Base-by-base conservation (phyloP, 1,139 yeast species). In the Scheffersomyces titani region DNA sequence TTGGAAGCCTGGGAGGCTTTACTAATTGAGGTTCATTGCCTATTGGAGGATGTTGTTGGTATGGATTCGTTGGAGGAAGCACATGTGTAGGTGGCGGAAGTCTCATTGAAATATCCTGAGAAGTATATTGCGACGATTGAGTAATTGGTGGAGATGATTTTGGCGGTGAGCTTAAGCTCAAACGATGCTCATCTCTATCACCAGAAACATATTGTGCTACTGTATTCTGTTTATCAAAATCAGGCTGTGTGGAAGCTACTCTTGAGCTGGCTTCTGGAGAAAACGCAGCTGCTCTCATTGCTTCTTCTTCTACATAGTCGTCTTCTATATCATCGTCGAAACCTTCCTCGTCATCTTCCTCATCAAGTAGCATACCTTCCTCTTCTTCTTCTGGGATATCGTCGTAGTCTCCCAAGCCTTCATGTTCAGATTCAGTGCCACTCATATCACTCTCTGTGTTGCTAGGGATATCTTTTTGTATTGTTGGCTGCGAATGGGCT, bases 321-420 rank as follows among this genome's bases (percentile, higher is more conserved):
- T 57, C 63, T 47, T 54, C 49, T n/a, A 55, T 59, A 52, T 53
- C 47, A 16, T 52, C 52, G 47, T 55, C 60, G n/a, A 57, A 54
- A 19, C 55, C 44, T 7, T 58, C 53, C 13, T 51, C 52, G 5
- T 52, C 51, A 11, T 40, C 49, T 9, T 20, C 47, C 5, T 51
- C 57, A 1, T 51, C 52, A 19, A 2, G 40, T 11, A 30, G 9
- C 9, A 9, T 30, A 30, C 6, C 40, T 11, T 50, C 47, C 9
- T 45, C 53, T 18, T 50, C 54, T 21, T 52, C 54, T 13, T 54
- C 57, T 9, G 57, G 59, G 5, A 58, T 58, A 6, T 57, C 64
- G 7, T 54, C 59, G 5, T 57, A 56, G 7, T 56, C 61, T 51
- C 51, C 36, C 18, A 49, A 9, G 40, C 16, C 40, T 30, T 30